Percentiles rank a stretch among this genome's conserved stretches.
Evolutionary conservation across 192 early-diverging fungal species (phyloP).

Genomic region (Backusella circina): DNA sequence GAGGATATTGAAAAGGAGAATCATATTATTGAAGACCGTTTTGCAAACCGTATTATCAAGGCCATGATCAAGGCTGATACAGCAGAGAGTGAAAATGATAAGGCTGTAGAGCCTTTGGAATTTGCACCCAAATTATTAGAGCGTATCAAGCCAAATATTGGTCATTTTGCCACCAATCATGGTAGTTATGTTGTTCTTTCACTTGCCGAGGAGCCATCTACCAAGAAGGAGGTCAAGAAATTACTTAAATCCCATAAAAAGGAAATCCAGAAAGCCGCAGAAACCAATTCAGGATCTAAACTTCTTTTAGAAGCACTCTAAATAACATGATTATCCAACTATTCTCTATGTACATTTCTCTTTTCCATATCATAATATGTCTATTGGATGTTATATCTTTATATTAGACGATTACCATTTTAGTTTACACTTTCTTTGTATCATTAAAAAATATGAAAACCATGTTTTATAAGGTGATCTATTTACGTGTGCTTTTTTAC

Average conservation of each 20-base stretch:
- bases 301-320: constrained; percentile 17
- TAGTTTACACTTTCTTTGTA: not conserved
- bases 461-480: not conserved
- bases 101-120: constrained; percentile 29
- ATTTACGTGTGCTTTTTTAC: not conserved
- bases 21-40: constrained; percentile 40
- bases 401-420: not conserved
- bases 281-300: constrained; percentile 22
- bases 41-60: constrained; percentile 51
- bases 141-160: constrained; percentile 22
- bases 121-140: constrained; percentile 35
- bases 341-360: not conserved
- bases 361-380: not conserved
- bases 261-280: constrained; percentile 41
- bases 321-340: not conserved
- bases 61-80: constrained; percentile 41
- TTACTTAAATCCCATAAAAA: constrained; percentile 56
- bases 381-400: not conserved
- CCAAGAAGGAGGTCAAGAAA: constrained; percentile 29
- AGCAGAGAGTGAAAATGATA: constrained; percentile 31
- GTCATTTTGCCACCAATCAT: constrained; percentile 33
- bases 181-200: constrained; percentile 39
- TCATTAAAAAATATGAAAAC: not conserved
- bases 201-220: constrained; percentile 32
- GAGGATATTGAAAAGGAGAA: constrained; percentile 37